Percentiles rank a stretch among this genome's conserved stretches.
phyloP scores from a whole-genome alignment of 345 rosid genomes.

The Bruguiera gymnorhiza region DNA sequence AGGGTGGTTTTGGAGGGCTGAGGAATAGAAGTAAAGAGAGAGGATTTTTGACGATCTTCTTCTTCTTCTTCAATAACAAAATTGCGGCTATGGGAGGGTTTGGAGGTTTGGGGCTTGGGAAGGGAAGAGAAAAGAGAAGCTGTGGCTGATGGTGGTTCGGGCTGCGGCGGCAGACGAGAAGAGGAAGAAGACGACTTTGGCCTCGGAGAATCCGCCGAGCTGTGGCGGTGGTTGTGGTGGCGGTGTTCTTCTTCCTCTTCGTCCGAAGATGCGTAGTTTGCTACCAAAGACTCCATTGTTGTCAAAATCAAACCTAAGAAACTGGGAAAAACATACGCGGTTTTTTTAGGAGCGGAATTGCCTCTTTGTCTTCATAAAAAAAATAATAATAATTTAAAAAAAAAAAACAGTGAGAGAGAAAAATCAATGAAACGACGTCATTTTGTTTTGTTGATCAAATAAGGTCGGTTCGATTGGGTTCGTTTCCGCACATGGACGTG shows the following conservation, averaged over 20 bases:
- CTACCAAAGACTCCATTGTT: slow-evolving; percentile 69
- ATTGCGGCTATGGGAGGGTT: slow-evolving; percentile 11
- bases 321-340: too few relatives aligned
- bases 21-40: slow-evolving; percentile 26
- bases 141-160: slow-evolving; percentile 17
- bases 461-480: too few relatives aligned
- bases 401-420: too few relatives aligned
- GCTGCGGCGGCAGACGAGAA: slow-evolving; percentile 9
- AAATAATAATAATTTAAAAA: too few relatives aligned
- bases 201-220: slow-evolving; percentile 12
- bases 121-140: slow-evolving; percentile 44
- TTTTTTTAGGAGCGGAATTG: too few relatives aligned
- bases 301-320: too few relatives aligned
- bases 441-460: too few relatives aligned
- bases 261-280: slow-evolving; percentile 81
- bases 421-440: too few relatives aligned
- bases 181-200: background rate
- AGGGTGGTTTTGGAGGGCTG: slow-evolving; percentile 38
- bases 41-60: slow-evolving; percentile 16
- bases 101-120: slow-evolving; percentile 43
- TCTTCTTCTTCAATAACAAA: slow-evolving; percentile 13
- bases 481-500: too few relatives aligned
- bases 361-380: too few relatives aligned
- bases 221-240: background rate
- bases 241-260: slow-evolving; percentile 54